Evolutionary conservation across 345 rosid genomes (phyloP), one percentile per base, ranked within the genome.

Genomic region (Geranium rotundifolium): DNA sequence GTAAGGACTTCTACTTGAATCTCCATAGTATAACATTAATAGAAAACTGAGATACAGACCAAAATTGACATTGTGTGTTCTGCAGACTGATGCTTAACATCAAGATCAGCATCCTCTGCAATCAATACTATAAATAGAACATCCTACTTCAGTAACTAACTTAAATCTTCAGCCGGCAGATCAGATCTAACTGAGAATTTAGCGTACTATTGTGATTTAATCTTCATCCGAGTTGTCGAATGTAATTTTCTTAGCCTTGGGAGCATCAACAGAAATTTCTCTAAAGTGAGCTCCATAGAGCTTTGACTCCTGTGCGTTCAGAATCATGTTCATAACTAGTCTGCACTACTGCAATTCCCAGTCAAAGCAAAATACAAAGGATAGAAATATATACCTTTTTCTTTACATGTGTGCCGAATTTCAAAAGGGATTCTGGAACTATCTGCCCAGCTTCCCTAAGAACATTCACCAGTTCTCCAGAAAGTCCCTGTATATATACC

Each of bases 401-500:
- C 88, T 90, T 93, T 46, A 90, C 97, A 71, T 93, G 97, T 65
- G 97, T 88, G 54, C 96, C 97, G 54, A 93, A 93, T 69, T 90
- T 93, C 80, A 84, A 67, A 67, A 90, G 90, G 61, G 81, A 85
- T 65, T 70, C 76, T 1, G 99, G 99, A 67, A 93, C 96, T 14
- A 82, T 68, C 78, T 93, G 97, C 68, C 86, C 82, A n/a, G 99
- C 97, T 81, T 93, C 97, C 50, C 76, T 82, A 13, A 93, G 89
- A 66, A 93, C 88, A 73, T 93, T 93, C 75, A 93, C 88, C 66
- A 93, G 83, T 81, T 93, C 99, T 66, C 99, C 99, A 13, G 97
- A 68, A 64, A 90, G 97, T 69, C 81, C 91, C 99, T 93, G 69
- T 31, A 31, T 2, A 17, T 29, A 29, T 27, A 41, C 60, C 46